Conservation (phyloP, 768 basidiomycete species). For the Lactarius hengduanensis region DNA sequence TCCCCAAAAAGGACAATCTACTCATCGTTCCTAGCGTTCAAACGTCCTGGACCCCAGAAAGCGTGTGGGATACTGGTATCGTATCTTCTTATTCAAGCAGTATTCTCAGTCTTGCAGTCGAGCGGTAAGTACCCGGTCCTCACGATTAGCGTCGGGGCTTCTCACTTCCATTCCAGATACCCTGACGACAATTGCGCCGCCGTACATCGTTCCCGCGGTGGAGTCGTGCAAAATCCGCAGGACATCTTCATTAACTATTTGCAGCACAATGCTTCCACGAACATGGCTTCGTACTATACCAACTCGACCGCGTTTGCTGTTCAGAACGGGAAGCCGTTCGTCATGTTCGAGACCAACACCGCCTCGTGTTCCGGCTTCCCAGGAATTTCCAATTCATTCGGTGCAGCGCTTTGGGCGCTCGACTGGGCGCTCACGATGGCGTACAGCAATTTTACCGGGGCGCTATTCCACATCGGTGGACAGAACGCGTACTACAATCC, state of each 20-base stretch:
- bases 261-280: slow-evolving; percentile 53
- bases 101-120: slow-evolving; percentile 20
- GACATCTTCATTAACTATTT: slow-evolving; percentile 55
- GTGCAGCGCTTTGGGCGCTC: slow-evolving; percentile 51
- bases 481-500: slow-evolving; percentile 63
- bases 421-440: slow-evolving; percentile 57
- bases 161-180: slow-evolving; percentile 43
- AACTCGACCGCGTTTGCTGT: slow-evolving; percentile 44
- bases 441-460: slow-evolving; percentile 45
- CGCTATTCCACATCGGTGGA: slow-evolving; percentile 56
- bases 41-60: slow-evolving; percentile 20
- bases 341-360: slow-evolving; percentile 61
- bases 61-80: slow-evolving; percentile 27
- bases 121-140: slow-evolving; percentile 19
- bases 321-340: slow-evolving; percentile 42
- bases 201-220: slow-evolving; percentile 41
- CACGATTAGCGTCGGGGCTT: neutral
- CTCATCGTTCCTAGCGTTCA: slow-evolving; percentile 27
- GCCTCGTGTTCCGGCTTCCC: slow-evolving; percentile 50
- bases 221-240: slow-evolving; percentile 41
- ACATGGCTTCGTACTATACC: slow-evolving; percentile 53
- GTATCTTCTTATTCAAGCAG: slow-evolving; percentile 11
- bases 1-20: slow-evolving; percentile 18
- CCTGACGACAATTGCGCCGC: slow-evolving; percentile 63
- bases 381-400: slow-evolving; percentile 58